A percentile compares a stretch with the other conserved stretches of the same genome.
Conservation (phyloP, 345 rosid species). For the Camelina sativa region DNA sequence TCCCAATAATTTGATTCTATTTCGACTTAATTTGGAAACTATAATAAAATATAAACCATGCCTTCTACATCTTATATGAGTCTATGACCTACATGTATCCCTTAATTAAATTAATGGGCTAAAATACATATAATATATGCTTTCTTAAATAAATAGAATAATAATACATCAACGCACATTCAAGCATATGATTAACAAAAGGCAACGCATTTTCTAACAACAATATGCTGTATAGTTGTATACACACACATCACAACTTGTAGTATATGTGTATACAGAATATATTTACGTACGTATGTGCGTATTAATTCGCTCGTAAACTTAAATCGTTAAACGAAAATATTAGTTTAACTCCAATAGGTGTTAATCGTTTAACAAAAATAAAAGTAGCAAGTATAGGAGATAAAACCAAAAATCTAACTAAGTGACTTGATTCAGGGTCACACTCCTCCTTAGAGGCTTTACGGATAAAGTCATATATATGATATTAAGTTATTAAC, state of each 20-base stretch:
- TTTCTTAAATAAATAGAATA: slow-evolving; percentile 18
- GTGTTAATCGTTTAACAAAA: background rate
- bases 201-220: slow-evolving; percentile 37
- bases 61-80: slow-evolving; percentile 4
- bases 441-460: background rate
- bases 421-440: background rate
- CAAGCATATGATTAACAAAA: slow-evolving; percentile 34
- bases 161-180: slow-evolving; percentile 37
- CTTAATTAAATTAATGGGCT: background rate
- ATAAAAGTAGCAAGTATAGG: background rate
- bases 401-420: background rate
- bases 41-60: slow-evolving; percentile 14
- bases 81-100: slow-evolving; percentile 15
- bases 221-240: slow-evolving; percentile 3
- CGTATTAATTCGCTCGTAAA: background rate
- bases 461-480: background rate
- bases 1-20: background rate
- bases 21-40: background rate
- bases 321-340: background rate
- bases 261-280: background rate
- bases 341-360: background rate
- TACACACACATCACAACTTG: background rate
- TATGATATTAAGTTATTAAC: background rate
- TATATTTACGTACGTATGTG: background rate
- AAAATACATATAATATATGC: slow-evolving; percentile 10